Conservation (phyloP, 2,329 filamentous ascomycete species). For the Lachnum nothofagi region DNA sequence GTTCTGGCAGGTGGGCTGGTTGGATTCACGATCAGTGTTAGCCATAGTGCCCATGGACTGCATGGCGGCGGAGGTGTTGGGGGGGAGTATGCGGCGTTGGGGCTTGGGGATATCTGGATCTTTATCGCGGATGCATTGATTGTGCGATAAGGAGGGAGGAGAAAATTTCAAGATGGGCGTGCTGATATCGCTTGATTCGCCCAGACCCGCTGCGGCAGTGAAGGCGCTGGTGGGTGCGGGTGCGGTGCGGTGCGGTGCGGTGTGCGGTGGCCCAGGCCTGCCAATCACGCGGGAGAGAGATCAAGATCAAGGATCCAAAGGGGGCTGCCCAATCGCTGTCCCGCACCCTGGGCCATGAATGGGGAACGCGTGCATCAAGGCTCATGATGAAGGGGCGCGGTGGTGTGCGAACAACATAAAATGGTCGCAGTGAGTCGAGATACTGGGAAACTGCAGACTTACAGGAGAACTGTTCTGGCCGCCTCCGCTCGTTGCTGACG, state of each 20-base stretch:
- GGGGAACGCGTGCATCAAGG: too few species aligned
- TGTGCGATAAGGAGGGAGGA: conserved; percentile 5
- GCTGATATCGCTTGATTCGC: neutral
- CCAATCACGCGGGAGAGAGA: conserved; percentile 1
- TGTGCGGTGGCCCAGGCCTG: neutral
- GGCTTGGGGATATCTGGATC: neutral
- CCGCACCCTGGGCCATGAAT: too few species aligned
- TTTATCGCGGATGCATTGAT: conserved; percentile 16
- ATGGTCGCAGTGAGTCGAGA: too few species aligned
- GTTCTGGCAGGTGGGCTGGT: conserved; percentile 94
- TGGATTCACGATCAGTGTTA: conserved; percentile 44
- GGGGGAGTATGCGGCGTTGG: conserved; percentile 4
- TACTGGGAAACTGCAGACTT: conserved; percentile 33
- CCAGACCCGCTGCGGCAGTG: neutral
- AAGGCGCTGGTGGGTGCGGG: neutral
- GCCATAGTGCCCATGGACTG: conserved; percentile 49
- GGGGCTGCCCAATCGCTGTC: too few species aligned
- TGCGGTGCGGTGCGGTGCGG: too few species aligned
- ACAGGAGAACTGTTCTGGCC: conserved; percentile 57
- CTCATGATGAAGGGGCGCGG: too few species aligned
- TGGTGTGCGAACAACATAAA: too few species aligned
- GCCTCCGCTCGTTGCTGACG: conserved; percentile 56
- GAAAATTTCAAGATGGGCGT: conserved; percentile 5
- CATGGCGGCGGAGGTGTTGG: conserved; percentile 4
- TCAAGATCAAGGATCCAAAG: too few species aligned